These are phyloP conservation scores for Coprinopsis strossmayeri DNA, from an alignment of 768 basidiomycete genomes.

Conservation along the genomic window DNA sequence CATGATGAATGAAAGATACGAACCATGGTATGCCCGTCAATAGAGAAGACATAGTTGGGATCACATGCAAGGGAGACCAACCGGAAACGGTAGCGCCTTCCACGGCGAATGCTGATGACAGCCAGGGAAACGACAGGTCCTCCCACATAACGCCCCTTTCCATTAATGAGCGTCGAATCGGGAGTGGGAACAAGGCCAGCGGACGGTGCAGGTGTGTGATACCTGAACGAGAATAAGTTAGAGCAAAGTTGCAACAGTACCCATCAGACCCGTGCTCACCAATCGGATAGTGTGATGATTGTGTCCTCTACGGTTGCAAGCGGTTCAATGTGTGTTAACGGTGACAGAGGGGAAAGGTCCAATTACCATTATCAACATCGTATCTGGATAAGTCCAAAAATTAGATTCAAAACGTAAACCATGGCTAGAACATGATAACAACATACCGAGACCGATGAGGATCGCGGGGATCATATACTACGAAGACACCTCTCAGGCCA, in stretches of 20 bases:
- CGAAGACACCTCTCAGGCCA: slow-evolving; percentile 35
- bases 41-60: slow-evolving; percentile 34
- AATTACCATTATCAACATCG: slow-evolving; percentile 33
- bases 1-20: no score
- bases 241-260: neutral
- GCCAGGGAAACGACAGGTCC: slow-evolving; percentile 26
- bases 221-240: no score
- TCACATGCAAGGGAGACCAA: slow-evolving; percentile 19
- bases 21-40: slow-evolving; percentile 30
- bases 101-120: slow-evolving; percentile 25
- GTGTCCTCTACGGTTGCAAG: slow-evolving; percentile 25
- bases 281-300: slow-evolving; percentile 34
- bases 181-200: slow-evolving; percentile 19
- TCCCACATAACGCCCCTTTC: slow-evolving; percentile 27
- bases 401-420: neutral
- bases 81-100: slow-evolving; percentile 26
- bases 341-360: slow-evolving; percentile 12
- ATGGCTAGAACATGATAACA: neutral
- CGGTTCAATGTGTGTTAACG: slow-evolving; percentile 19
- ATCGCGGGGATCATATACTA: slow-evolving; percentile 24
- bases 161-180: slow-evolving; percentile 29
- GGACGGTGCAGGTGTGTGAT: slow-evolving; percentile 16
- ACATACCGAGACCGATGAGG: slow-evolving; percentile 17
- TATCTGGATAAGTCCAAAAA: slow-evolving; percentile 15
- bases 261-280: slow-evolving; percentile 18